Evolutionary conservation across 108 stramenopile species (phyloP).

Genomic region (Discostella stelligeroides): DNA sequence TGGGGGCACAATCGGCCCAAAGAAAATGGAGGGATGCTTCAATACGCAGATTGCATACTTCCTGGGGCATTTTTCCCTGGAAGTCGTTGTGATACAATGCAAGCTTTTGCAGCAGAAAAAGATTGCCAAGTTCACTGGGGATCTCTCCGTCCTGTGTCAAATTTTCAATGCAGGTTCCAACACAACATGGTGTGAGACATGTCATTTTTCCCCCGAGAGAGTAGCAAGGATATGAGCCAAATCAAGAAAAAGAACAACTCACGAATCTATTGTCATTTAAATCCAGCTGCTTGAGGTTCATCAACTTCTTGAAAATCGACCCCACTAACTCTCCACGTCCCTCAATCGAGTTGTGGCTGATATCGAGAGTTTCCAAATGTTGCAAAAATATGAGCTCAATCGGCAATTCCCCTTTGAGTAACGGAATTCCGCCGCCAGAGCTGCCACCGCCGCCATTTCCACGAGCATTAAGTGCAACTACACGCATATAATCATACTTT

Average conservation of each 20-base stretch:
- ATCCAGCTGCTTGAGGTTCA: background rate
- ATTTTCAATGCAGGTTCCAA: background rate
- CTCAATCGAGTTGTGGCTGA: conserved; percentile 4
- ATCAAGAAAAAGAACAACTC: background rate
- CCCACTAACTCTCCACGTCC: conserved; percentile 4
- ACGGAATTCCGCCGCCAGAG: too few species aligned
- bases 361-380: conserved; percentile 2
- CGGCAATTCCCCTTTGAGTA: background rate
- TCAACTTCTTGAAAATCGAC: background rate
- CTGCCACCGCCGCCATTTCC: too few species aligned
- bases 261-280: conserved; percentile 13
- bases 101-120: conserved; percentile 1
- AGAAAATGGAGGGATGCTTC: conserved; percentile 1
- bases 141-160: background rate
- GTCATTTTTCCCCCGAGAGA: background rate
- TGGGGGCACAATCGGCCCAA: conserved; percentile 6
- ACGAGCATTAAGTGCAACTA: background rate
- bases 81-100: conserved; percentile 4
- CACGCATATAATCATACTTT: background rate
- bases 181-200: background rate
- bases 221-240: background rate
- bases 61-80: background rate
- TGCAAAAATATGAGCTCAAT: background rate
- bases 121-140: background rate
- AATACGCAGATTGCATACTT: background rate